These are phyloP conservation scores for Torulaspora gathmanii DNA, from an alignment of 805 yeast genomes.

Conservation along the genomic window DNA sequence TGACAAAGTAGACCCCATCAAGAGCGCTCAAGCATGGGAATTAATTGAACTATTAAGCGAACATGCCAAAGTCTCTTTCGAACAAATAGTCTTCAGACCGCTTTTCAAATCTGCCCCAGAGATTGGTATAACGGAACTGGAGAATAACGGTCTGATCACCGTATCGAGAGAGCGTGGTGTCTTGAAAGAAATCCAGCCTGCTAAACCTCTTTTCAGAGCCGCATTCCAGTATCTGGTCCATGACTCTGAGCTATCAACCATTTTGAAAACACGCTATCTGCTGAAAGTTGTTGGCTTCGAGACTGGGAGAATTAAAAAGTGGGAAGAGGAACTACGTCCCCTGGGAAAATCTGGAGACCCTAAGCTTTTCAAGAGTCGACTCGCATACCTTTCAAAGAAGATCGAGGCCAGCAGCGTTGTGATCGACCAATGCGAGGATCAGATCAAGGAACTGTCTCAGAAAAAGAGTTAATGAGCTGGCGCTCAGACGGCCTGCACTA, in stretches of 20 bases:
- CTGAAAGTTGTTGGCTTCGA: conserved; percentile 54
- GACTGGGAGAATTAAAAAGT: conserved; percentile 52
- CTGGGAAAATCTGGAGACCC: conserved; percentile 49
- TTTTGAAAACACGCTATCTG: conserved; percentile 61
- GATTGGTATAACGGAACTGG: conserved; percentile 62
- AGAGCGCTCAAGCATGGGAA: conserved; percentile 83
- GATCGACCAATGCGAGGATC: conserved; percentile 46
- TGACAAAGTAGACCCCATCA: conserved; percentile 49
- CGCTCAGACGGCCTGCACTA: neutral
- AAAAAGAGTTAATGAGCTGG: conserved; percentile 2
- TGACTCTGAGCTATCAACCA: conserved; percentile 52
- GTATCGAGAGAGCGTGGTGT: conserved; percentile 76
- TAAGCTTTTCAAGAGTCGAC: conserved; percentile 55
- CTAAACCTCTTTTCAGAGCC: conserved; percentile 77
- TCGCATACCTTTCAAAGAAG: conserved; percentile 63
- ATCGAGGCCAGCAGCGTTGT: conserved; percentile 55
- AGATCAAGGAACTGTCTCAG: conserved; percentile 36
- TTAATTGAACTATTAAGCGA: conserved; percentile 61
- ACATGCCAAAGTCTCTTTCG: conserved; percentile 43
- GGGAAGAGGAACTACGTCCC: conserved; percentile 68
- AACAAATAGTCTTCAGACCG: conserved; percentile 52
- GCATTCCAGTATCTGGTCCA: conserved; percentile 66
- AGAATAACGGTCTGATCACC: conserved; percentile 69
- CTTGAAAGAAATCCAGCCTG: conserved; percentile 59
- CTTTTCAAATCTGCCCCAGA: conserved; percentile 54